Evolutionary conservation across 2,329 filamentous ascomycete genomes (phyloP), one percentile per base, ranked within the genome.

Genomic region (Orbilia javanica): DNA sequence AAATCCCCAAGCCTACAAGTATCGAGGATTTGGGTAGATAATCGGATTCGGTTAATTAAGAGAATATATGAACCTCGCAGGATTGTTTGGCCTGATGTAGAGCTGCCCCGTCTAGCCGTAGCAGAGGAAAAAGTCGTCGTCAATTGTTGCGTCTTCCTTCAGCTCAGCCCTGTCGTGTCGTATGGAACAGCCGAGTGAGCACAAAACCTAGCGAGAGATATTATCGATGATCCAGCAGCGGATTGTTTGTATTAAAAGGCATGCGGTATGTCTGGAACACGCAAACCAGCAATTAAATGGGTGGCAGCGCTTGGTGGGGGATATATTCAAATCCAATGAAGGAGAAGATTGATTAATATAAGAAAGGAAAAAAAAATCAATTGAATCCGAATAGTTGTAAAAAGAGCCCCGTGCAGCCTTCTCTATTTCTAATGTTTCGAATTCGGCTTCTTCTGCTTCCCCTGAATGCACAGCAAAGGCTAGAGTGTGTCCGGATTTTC

Each of bases 111-210:
- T 76, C 46, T n/a, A n/a, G n/a, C n/a, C 20, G 22, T 29, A 55
- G 25, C 42, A 36, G n/a, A n/a, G n/a, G n/a, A 64, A 29, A 64
- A 31, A 53, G 55, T 42, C 71, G 71, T 55, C 55, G 50, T 71
- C 50, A 44, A 44, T 36, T 42, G 48, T 77, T 65, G 29, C 65
- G 46, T 65, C 48, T 53, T 48, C 55, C 50, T 57, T 63, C 62
- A 72, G 74, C 74, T 72, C 74, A 78, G 74, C 74, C 74, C 46
- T 77, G 73, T 63, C 53, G 71, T 55, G n/a, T n/a, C n/a, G n/a
- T n/a, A n/a, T n/a, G n/a, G n/a, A 55, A 66, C 36, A 39, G 42
- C 50, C 62, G 50, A 55, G 27, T 27, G 42, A 66, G 62, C 39
- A 29, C 31, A 72, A 57, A 31, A 20, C 34, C 7, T 60, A 34